Base-by-base conservation (phyloP, 2,329 filamentous ascomycete genomes). In the Pestalotiopsis sp. region DNA sequence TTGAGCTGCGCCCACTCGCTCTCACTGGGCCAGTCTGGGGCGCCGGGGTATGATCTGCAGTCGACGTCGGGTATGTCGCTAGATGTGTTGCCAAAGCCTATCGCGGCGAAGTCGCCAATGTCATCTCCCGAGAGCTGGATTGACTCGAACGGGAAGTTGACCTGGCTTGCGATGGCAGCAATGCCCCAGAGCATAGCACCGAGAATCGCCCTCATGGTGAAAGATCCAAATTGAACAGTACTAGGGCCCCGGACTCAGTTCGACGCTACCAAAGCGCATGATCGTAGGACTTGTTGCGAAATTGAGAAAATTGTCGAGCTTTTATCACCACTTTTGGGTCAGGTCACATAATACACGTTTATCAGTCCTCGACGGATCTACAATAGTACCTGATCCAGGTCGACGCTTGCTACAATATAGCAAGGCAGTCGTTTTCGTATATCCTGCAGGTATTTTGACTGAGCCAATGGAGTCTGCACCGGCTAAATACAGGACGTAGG, bases 1-100 rank as follows among this genome's bases (percentile, higher is more conserved):
- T 80, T 80, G 31, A 79, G 67, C 5, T 39, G 67, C 1, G 64
- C 59, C 78, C 77, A 78, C 66, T 77, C 74, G 2, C 66, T 41
- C 3, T 68, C 68, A 1, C 67, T 63, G 3, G 77, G 77, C 77
- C 77, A 78, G 1, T 64, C 65, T n/a, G 56, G 27, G 23, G 74
- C 73, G 2, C 74, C 75, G 0, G 77, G 77, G 27, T 74, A 75
- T 13, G 71, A 70, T 45, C 74, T 74, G 68, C 76, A 78, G 17
- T 45, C 38, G 23, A 4, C 31, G 17, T 59, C 41, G 6, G 49
- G 36, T 3, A n/a, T 58, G 5, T 64, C 64, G 13, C 14, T 13
- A 7, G 39, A 7, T 3, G 31, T 17, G 66, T 75, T 71, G 5
- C 72, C 73, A 39, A 75, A 75, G 3, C 63, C 49, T 64, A 74